Base-by-base conservation (phyloP, 352 stramenopile species). In the Phytopythium oedochilum region DNA sequence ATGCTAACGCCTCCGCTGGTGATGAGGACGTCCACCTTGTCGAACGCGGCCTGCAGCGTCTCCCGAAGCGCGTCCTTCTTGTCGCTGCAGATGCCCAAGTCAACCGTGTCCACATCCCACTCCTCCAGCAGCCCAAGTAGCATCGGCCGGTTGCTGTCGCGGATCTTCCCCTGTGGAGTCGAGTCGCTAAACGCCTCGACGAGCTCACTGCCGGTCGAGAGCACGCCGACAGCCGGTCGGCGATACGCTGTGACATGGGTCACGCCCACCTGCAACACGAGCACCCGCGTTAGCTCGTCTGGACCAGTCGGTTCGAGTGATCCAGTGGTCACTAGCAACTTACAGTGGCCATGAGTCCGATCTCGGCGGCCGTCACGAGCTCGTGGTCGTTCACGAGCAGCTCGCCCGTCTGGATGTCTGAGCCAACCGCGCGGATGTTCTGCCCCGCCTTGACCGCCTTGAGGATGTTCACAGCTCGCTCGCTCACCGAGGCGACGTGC, bases 161-260 rank as follows among this genome's bases (percentile, higher is more conserved):
- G 89, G 64, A 99, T 98, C 64, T 95, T 93, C 17, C 88, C 83
- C 0, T 55, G 61, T 17, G 64, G 53, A 1, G 70, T 78, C 11
- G 66, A 70, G 9, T 68, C 49, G 26, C 64, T 56, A 48, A 81
- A 87, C 0, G 78, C 68, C 29, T 87, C 66, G 3, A 97, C 66
- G 0, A 99, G 73, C 72, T 99, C 97, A 57, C 93, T 97, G 10
- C 96, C 97, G 0, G 96, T 98, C 6, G 96, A 99, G 9, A 99
- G 63, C 38, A 99, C 86, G 34, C 92, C 96, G 7, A 99, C 80
- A 3, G 83, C 64, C 8, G 93, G 88, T 10, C 67, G 69, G 3
- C 73, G 56, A 29, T 92, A 78, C 17, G 94, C 83, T n/a, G 53
- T 38, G 18, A 98, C 80, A 15, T 81, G 47, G 2, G 72, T 66